Conservation (phyloP, 306 rosid species). For the Lablab purpureus region DNA sequence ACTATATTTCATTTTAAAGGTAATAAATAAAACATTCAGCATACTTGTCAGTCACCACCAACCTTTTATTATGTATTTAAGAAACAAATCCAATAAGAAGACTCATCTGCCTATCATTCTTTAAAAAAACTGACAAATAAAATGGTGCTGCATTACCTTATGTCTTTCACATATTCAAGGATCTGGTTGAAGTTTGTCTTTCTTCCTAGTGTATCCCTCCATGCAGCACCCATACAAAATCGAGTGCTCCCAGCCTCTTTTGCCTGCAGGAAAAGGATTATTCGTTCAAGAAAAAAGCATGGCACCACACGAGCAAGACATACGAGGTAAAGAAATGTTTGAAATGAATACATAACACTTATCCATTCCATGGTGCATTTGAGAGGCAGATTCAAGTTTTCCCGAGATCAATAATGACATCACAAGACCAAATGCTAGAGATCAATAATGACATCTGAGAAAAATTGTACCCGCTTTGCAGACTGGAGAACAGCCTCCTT, state of each 20-base stretch:
- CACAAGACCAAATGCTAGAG: neutral
- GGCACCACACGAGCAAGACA: neutral
- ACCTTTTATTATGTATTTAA: conserved; percentile 23
- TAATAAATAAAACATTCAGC: conserved; percentile 21
- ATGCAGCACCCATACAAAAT: conserved; percentile 99
- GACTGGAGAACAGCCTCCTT: conserved; percentile 82
- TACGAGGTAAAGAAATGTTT: neutral
- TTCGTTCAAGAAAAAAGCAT: conserved; percentile 33
- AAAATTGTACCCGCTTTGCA: conserved; percentile 68
- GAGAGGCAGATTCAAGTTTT: conserved; percentile 3
- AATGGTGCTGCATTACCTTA: conserved; percentile 63
- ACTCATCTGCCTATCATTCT: neutral
- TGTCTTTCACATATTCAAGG: conserved; percentile 85
- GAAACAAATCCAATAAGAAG: conserved; percentile 22
- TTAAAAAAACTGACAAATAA: conserved; percentile 11
- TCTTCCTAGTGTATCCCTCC: conserved; percentile 96
- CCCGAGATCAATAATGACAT: neutral
- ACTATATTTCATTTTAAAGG: neutral
- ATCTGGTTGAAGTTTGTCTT: conserved; percentile 92
- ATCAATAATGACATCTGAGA: neutral
- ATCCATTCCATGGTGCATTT: neutral
- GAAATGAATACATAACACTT: neutral
- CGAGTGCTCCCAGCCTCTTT: conserved; percentile 99
- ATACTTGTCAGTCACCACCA: conserved; percentile 31
- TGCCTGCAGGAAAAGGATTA: conserved; percentile 64